phyloP scores from a whole-genome alignment of 306 rosid genomes.

The Vigna angularis region DNA sequence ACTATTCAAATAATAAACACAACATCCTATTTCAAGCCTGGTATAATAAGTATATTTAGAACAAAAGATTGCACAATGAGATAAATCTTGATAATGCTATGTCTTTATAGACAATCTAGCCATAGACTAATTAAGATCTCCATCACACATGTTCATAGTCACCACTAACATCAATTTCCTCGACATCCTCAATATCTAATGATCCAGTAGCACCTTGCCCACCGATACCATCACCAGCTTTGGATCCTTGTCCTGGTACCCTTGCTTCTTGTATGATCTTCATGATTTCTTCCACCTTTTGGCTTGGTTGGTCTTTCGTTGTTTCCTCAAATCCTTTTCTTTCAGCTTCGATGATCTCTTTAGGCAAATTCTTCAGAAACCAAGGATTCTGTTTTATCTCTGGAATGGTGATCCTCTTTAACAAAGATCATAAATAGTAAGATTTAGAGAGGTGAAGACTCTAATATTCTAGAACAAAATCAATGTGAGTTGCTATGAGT shows the following conservation, averaged over 20 bases:
- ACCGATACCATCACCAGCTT: constrained; percentile 42
- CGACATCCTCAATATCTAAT: constrained; percentile 62
- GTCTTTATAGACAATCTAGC: constrained; percentile 37
- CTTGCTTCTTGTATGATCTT: constrained; percentile 81
- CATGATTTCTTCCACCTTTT: constrained; percentile 80
- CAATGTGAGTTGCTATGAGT: constrained; percentile 11
- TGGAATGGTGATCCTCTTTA: constrained; percentile 80
- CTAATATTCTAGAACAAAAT: constrained; percentile 15
- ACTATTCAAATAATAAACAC: constrained; percentile 39
- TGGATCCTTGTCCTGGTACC: constrained; percentile 69
- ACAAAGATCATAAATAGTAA: constrained; percentile 38
- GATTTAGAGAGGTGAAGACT: neutral
- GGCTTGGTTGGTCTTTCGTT: constrained; percentile 57
- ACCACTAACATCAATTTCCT: constrained; percentile 81
- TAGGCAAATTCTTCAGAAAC: constrained; percentile 88
- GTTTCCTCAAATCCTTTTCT: constrained; percentile 55
- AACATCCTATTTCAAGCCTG: constrained; percentile 42
- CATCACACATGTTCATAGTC: constrained; percentile 55
- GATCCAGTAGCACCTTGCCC: constrained; percentile 56
- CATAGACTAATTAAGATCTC: constrained; percentile 27
- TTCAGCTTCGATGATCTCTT: constrained; percentile 79
- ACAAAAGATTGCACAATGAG: constrained; percentile 41
- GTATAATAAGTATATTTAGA: constrained; percentile 28
- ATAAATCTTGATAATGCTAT: constrained; percentile 43
- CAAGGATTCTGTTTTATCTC: constrained; percentile 89